These are phyloP conservation scores for Tribonema minus DNA, from an alignment of 108 stramenopile genomes.

Conservation along the genomic window DNA sequence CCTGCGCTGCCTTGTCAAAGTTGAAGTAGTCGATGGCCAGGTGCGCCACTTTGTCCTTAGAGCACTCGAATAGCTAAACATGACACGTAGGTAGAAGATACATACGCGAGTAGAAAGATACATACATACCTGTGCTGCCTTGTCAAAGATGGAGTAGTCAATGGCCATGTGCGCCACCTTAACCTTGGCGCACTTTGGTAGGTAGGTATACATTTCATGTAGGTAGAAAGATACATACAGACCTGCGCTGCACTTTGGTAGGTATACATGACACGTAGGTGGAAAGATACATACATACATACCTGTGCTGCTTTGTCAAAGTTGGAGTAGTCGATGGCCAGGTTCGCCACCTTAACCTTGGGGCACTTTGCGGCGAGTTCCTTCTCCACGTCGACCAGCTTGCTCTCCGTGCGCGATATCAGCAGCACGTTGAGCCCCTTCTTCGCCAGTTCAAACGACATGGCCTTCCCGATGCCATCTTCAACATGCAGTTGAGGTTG, in stretches of 20 bases:
- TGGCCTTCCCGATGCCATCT: constrained; percentile 97
- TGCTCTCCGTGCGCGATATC: constrained; percentile 89
- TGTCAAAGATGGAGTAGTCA: too few relatives aligned
- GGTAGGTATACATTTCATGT: too few relatives aligned
- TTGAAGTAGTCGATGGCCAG: constrained; percentile 87
- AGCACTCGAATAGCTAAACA: too few relatives aligned
- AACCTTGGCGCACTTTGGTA: too few relatives aligned
- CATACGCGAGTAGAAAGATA: constrained; percentile 71
- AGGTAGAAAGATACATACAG: too few relatives aligned
- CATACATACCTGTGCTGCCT: too few relatives aligned
- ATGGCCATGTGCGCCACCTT: too few relatives aligned
- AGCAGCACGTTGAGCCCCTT: constrained; percentile 88
- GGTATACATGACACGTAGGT: too few relatives aligned
- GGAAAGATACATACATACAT: too few relatives aligned
- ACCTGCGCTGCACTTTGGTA: too few relatives aligned
- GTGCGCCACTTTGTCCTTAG: constrained; percentile 66
- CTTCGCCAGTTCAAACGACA: constrained; percentile 85
- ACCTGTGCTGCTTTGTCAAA: constrained; percentile 76
- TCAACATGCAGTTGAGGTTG: too few relatives aligned
- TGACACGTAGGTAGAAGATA: too few relatives aligned
- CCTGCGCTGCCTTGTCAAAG: constrained; percentile 83
- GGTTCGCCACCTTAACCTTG: constrained; percentile 68
- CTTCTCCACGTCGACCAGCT: constrained; percentile 78
- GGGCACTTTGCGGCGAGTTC: constrained; percentile 73
- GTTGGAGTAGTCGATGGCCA: constrained; percentile 86